Evolutionary conservation across 495 filamentous ascomycete species (phyloP).

Genomic region (Penicillium arizonense): DNA sequence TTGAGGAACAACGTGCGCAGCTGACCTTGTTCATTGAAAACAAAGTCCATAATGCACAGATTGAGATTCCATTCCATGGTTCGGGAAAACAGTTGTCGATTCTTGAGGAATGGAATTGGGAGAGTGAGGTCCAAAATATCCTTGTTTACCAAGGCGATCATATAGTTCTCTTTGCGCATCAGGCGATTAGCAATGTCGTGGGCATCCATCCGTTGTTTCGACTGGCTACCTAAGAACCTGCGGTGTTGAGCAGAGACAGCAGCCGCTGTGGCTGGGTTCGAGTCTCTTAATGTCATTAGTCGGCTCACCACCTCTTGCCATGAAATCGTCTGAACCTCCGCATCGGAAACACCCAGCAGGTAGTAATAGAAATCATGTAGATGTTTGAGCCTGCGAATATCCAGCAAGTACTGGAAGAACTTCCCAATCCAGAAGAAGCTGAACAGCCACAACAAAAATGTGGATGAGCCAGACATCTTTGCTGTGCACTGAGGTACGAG

Average conservation of each 20-base stretch:
- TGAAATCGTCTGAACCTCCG: conserved; percentile 92
- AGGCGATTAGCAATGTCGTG: conserved; percentile 95
- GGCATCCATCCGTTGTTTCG: conserved; percentile 93
- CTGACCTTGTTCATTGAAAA: conserved; percentile 86
- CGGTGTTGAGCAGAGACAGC: conserved; percentile 59
- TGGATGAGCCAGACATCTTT: conserved; percentile 80
- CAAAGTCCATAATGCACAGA: conserved; percentile 86
- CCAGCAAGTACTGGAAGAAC: conserved; percentile 70
- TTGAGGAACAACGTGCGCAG: conserved; percentile 80
- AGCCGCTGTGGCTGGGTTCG: conserved; percentile 79
- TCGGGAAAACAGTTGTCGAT: conserved; percentile 73
- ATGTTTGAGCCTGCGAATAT: conserved; percentile 68
- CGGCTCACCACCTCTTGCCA: conserved; percentile 94
- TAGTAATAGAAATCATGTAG: conserved; percentile 89
- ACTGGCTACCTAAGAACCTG: conserved; percentile 74
- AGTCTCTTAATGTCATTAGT: conserved; percentile 82
- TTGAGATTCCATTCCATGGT: conserved; percentile 87
- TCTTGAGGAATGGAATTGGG: conserved; percentile 78
- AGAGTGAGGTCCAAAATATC: conserved; percentile 85
- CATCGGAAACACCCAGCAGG: conserved; percentile 81
- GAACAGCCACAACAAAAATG: conserved; percentile 79
- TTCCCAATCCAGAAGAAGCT: conserved; percentile 86
- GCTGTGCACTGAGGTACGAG: conserved; percentile 78
- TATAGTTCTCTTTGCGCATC: conserved; percentile 95
- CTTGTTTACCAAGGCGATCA: conserved; percentile 96